A percentile compares a stretch with the other conserved stretches of the same genome.
These are phyloP conservation scores for Pseudogymnoascus pannorum DNA, from an alignment of 2,329 filamentous ascomycete species.

Conservation along the genomic window DNA sequence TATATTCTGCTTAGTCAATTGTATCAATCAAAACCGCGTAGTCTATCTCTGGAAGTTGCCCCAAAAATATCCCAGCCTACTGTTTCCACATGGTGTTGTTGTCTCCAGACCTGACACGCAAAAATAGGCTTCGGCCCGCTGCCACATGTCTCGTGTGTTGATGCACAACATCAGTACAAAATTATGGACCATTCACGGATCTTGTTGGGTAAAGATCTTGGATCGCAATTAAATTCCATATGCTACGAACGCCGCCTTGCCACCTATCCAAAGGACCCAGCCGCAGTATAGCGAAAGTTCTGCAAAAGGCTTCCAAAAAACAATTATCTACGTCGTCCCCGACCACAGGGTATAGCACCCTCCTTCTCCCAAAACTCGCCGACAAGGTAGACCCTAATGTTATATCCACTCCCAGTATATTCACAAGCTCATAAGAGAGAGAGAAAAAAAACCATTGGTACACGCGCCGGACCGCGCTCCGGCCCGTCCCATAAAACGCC, in stretches of 20 bases:
- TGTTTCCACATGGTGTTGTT: background rate
- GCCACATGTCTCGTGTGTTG: background rate
- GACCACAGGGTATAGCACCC: background rate
- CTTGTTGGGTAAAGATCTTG: background rate
- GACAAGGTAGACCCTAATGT: conserved; percentile 1
- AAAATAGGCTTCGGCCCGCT: background rate
- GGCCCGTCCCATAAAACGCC: conserved; percentile 7
- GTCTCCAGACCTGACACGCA: background rate
- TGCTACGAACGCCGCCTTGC: background rate
- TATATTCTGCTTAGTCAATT: background rate
- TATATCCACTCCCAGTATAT: conserved; percentile 8
- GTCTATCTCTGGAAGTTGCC: background rate
- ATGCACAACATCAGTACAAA: background rate
- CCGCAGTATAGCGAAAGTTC: conserved; percentile 4
- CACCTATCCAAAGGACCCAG: background rate
- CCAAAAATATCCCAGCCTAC: background rate
- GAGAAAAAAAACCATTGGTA: background rate
- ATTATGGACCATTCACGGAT: background rate
- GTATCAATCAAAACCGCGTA: background rate
- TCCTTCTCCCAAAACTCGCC: background rate
- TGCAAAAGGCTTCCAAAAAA: background rate
- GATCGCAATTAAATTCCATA: conserved; percentile 2
- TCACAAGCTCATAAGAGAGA: background rate
- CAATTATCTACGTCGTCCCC: background rate
- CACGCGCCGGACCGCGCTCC: conserved; percentile 1